Conservation (phyloP, 1,284 basidiomycete species). For the Heterobasidion annosum region DNA sequence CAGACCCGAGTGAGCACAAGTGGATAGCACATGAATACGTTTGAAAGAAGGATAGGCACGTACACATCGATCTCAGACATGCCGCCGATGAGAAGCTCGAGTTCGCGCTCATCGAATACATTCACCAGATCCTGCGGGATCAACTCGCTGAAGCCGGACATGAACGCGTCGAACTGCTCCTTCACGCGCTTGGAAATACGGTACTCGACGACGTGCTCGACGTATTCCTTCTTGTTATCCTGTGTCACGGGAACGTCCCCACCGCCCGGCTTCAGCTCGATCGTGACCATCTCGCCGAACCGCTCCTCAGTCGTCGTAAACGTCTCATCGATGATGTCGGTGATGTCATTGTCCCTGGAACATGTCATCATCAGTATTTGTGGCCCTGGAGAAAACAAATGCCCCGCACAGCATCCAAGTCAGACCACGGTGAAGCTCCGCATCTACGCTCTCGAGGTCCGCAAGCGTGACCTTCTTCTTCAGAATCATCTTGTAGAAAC, state of each 20-base stretch:
- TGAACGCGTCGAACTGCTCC: slow-evolving; percentile 95
- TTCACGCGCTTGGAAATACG: slow-evolving; percentile 90
- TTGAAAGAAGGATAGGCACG: slow-evolving; percentile 19
- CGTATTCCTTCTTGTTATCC: slow-evolving; percentile 99
- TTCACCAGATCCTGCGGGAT: slow-evolving; percentile 93
- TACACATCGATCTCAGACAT: slow-evolving; percentile 98
- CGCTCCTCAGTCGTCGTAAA: slow-evolving; percentile 93
- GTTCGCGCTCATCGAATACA: slow-evolving; percentile 96
- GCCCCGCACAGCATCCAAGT: slow-evolving; percentile 90
- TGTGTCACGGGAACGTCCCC: slow-evolving; percentile 85
- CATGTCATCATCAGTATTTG: background rate
- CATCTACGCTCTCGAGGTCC: slow-evolving; percentile 90
- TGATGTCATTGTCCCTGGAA: slow-evolving; percentile 87
- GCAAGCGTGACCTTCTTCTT: slow-evolving; percentile 78
- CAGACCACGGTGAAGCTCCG: slow-evolving; percentile 84
- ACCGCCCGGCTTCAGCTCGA: slow-evolving; percentile 88
- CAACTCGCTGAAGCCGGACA: slow-evolving; percentile 92
- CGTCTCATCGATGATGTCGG: slow-evolving; percentile 91
- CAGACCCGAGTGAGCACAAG: background rate
- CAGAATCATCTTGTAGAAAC: slow-evolving; percentile 99
- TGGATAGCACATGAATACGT: background rate
- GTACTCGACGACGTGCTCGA: slow-evolving; percentile 90
- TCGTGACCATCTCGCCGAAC: slow-evolving; percentile 93
- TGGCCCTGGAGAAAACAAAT: slow-evolving; percentile 1
- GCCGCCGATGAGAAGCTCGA: slow-evolving; percentile 95